Conservation (phyloP, 1,284 basidiomycete species). For the Trichosporon ovoides region DNA sequence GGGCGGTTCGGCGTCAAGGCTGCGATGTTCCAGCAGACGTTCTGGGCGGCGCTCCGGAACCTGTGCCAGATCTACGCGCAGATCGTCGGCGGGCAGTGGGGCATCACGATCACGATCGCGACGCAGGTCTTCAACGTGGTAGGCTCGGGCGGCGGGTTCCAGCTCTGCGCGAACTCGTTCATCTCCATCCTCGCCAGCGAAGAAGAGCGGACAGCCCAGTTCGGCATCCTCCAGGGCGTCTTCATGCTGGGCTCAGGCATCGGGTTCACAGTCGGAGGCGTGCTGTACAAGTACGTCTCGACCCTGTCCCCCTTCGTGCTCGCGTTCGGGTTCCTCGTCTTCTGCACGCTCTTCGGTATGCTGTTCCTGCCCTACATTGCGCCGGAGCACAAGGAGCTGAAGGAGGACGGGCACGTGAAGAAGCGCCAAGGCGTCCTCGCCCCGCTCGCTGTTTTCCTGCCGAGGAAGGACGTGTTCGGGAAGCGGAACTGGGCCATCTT, state of each 20-base stretch:
- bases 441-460: conserved; percentile 43
- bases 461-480: conserved; percentile 14
- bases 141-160: conserved; percentile 42
- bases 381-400: conserved; percentile 18
- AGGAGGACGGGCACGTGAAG: conserved; percentile 15
- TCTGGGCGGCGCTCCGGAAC: conserved; percentile 42
- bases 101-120: conserved; percentile 38
- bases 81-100: conserved; percentile 27
- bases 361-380: conserved; percentile 44
- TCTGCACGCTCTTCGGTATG: conserved; percentile 40
- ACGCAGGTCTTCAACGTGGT: conserved; percentile 46
- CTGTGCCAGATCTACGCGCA: conserved; percentile 40
- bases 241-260: conserved; percentile 34
- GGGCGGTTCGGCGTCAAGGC: conserved; percentile 36
- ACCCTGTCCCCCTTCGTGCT: conserved; percentile 40
- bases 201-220: conserved; percentile 37
- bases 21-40: conserved; percentile 46
- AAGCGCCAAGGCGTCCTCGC: conserved; percentile 30
- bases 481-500: conserved; percentile 36
- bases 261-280: conserved; percentile 33
- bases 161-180: conserved; percentile 39
- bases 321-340: conserved; percentile 37
- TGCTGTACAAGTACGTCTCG: conserved; percentile 29
- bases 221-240: conserved; percentile 41
- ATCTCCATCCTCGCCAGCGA: conserved; percentile 29